Percentiles rank a stretch among this genome's conserved stretches.
phyloP scores from a whole-genome alignment of 768 basidiomycete genomes.

The Rubroboletus satanas region DNA sequence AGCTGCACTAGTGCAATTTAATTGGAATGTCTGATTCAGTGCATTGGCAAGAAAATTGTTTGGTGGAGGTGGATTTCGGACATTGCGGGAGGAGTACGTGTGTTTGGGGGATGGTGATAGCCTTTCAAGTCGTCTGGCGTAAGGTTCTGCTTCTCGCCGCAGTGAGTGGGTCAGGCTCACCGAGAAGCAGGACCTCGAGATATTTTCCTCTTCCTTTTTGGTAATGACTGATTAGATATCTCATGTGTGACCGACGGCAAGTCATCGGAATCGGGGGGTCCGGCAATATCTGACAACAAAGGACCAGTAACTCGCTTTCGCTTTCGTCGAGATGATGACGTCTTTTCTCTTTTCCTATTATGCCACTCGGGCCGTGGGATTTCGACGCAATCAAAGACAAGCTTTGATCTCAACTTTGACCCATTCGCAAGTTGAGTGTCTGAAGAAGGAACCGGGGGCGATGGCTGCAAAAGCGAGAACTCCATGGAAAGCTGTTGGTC shows the following conservation, averaged over 20 bases:
- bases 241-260: not conserved
- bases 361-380: conserved; percentile 15
- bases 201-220: conserved; percentile 19
- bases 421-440: not conserved
- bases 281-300: not conserved
- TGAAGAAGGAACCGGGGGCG: not conserved
- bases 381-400: conserved; percentile 25
- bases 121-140: conserved; percentile 25
- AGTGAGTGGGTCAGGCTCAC: conserved; percentile 31
- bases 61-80: not conserved
- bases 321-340: conserved; percentile 3
- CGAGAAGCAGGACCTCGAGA: conserved; percentile 27
- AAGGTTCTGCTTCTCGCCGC: conserved; percentile 28
- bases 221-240: not conserved
- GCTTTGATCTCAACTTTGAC: conserved; percentile 7
- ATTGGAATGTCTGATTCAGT: conserved; percentile 28
- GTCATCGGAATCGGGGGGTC: not conserved
- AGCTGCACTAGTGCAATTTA: conserved; percentile 17
- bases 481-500: not conserved
- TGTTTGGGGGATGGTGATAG: conserved; percentile 4
- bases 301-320: conserved; percentile 9
- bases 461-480: not conserved
- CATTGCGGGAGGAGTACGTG: not conserved
- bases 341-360: not conserved
- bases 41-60: conserved; percentile 21